Base-by-base conservation (phyloP, 768 basidiomycete species). In the Tricholoma saponaceum region DNA sequence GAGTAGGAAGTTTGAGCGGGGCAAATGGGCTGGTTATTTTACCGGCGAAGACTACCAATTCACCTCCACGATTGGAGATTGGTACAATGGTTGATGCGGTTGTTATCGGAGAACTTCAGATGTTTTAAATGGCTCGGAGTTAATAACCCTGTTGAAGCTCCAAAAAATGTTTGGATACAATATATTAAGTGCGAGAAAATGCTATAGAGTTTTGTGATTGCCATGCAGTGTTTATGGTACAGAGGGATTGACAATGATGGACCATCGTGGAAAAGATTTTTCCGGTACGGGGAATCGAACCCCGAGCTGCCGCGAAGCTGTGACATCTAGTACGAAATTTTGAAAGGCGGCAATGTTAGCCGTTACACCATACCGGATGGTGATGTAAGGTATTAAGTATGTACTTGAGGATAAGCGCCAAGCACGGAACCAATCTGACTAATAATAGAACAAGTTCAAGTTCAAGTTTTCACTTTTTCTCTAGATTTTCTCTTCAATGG, bases 11-110 rank as follows among this genome's bases (percentile, higher is more conserved):
- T 62, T 65, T 96, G 51, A 85, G 80, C 41, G 87, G 87, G 1
- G 91, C 92, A 14, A 94, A 95, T 67, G 92, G 85, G 1, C 72
- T 95, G 43, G 83, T 89, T 0, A 78, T 86, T 20, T 67, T 95
- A 20, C 92, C 92, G 2, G 69, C 76, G 30, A 60, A 70, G 52
- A 69, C 61, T 44, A 68, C 72, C 5, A 62, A 63, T 7, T 72
- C 70, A 10, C 69, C 69, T n/a, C 66, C 66, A 18, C 68, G 65
- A 26, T 57, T 90, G 47, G 74, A 80, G 44, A 72, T 66, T 4
- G 90, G 89, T n/a, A 78, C 82, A 32, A 71, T 70, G 58, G 85
- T 76, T 0, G 74, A 83, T 8, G 83, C 86, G 5, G 73, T 92
- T 3, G 57, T 93, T 10, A 83, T 93, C 54, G 89, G 89, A 9